phyloP scores from a whole-genome alignment of 73 alveolate genomes.

The Paraurostyla sp. region DNA sequence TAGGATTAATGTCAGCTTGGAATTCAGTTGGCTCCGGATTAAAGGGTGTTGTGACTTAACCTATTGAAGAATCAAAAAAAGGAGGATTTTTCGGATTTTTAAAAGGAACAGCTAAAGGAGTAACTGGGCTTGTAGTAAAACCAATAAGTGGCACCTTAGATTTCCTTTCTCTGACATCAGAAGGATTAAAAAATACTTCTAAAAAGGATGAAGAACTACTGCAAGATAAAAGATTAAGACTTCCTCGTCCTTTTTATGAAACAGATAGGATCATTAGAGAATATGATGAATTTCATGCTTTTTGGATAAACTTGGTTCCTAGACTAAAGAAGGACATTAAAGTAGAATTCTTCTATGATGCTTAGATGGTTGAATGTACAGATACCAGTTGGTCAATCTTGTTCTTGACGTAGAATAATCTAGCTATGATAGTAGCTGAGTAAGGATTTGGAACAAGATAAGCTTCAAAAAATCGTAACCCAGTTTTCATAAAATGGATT shows the following conservation, averaged over 20 bases:
- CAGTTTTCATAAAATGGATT: slow-evolving; percentile 40
- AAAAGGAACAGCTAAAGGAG: slow-evolving; percentile 95
- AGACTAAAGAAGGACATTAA: neutral
- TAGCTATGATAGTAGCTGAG: slow-evolving; percentile 46
- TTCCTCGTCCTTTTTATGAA: slow-evolving; percentile 95
- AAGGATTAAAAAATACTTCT: slow-evolving; percentile 93
- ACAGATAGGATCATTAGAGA: slow-evolving; percentile 75
- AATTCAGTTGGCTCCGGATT: slow-evolving; percentile 87
- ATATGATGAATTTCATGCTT: slow-evolving; percentile 83
- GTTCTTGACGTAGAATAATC: slow-evolving; percentile 18
- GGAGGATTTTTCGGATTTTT: slow-evolving; percentile 91
- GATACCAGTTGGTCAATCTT: slow-evolving; percentile 36
- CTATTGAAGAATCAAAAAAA: slow-evolving; percentile 91
- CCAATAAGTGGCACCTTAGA: slow-evolving; percentile 98
- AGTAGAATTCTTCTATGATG: slow-evolving; percentile 21
- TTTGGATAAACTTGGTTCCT: slow-evolving; percentile 53
- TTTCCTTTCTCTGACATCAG: slow-evolving; percentile 95
- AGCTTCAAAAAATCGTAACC: neutral
- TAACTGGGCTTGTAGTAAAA: slow-evolving; percentile 96
- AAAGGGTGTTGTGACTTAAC: slow-evolving; percentile 94
- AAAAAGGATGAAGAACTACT: slow-evolving; percentile 75
- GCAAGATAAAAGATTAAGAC: slow-evolving; percentile 84
- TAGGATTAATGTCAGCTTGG: slow-evolving; percentile 82
- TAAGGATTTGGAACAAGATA: neutral
- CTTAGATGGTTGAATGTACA: slow-evolving; percentile 7